These are phyloP conservation scores for Huntiella savannae DNA, from an alignment of 2,329 filamentous ascomycete species.

Conservation along the genomic window DNA sequence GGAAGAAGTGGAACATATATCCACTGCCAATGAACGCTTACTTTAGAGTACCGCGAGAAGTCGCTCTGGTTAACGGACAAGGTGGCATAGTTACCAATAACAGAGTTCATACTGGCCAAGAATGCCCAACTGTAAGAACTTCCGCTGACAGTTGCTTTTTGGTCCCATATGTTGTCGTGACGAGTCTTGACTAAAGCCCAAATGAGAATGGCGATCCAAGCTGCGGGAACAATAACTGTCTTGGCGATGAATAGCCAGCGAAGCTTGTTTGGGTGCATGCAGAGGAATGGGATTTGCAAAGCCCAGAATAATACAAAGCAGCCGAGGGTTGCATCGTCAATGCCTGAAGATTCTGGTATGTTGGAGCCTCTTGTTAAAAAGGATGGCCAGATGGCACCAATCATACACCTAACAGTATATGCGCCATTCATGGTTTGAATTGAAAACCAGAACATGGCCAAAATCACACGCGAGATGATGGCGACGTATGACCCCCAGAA, in stretches of 20 bases:
- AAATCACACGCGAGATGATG: conserved; percentile 19
- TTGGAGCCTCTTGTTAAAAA: conserved; percentile 21
- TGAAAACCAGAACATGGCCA: conserved; percentile 18
- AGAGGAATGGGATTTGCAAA: conserved; percentile 24
- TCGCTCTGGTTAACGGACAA: conserved; percentile 32
- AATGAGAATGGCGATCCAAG: conserved; percentile 17
- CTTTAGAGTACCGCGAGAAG: conserved; percentile 16
- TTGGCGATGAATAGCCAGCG: conserved; percentile 24
- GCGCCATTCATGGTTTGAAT: conserved; percentile 19
- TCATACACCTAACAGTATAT: conserved; percentile 10
- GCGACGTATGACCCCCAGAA: conserved; percentile 25
- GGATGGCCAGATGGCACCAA: conserved; percentile 25
- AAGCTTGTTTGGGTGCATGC: conserved; percentile 24
- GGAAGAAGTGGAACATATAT: conserved; percentile 17
- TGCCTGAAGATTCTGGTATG: conserved; percentile 18
- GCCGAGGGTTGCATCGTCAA: conserved; percentile 20
- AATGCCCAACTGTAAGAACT: conserved; percentile 26
- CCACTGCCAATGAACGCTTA: conserved; percentile 6
- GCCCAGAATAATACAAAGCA: conserved; percentile 29
- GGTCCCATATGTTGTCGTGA: conserved; percentile 13
- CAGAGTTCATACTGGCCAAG: conserved; percentile 25
- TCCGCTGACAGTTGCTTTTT: conserved; percentile 16
- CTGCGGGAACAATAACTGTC: conserved; percentile 15
- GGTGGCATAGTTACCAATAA: conserved; percentile 30
- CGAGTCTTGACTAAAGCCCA: conserved; percentile 18